Conservation (phyloP, 2,329 filamentous ascomycete genomes). For the Nigrospora osmanthi region DNA sequence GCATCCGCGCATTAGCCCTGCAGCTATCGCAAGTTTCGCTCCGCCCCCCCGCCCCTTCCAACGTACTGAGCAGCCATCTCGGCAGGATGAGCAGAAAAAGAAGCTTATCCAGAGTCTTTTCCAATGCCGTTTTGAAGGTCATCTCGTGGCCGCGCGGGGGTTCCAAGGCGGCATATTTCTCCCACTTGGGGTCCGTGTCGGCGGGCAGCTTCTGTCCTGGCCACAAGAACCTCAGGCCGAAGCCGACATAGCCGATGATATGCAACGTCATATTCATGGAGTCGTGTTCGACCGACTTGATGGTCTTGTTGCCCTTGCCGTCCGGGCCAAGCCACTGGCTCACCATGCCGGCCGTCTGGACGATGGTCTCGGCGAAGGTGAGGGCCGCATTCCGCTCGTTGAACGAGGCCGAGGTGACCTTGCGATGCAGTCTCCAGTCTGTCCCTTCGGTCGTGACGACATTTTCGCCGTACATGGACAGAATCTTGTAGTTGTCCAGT, state of each 20-base stretch:
- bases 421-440: conserved; percentile 66
- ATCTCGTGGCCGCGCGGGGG: conserved; percentile 48
- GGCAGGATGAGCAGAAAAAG: conserved; percentile 55
- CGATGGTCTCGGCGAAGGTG: conserved; percentile 55
- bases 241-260: conserved; percentile 60
- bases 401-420: conserved; percentile 63
- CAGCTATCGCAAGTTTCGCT: neutral
- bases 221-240: conserved; percentile 55
- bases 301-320: conserved; percentile 33
- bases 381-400: conserved; percentile 68
- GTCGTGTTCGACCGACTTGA: conserved; percentile 52
- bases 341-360: conserved; percentile 57
- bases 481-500: conserved; percentile 46
- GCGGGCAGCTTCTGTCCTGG: conserved; percentile 48
- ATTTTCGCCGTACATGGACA: conserved; percentile 64
- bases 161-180: conserved; percentile 37
- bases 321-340: conserved; percentile 43
- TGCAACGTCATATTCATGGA: conserved; percentile 55
- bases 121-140: conserved; percentile 58
- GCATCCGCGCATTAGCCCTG: conserved; percentile 2
- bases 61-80: conserved; percentile 43
- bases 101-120: conserved; percentile 54
- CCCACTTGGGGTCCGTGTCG: conserved; percentile 33
- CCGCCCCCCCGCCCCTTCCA: too few species aligned
- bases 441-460: conserved; percentile 62